Base-by-base conservation (phyloP, 345 rosid species). In the Euclidium syriacum region DNA sequence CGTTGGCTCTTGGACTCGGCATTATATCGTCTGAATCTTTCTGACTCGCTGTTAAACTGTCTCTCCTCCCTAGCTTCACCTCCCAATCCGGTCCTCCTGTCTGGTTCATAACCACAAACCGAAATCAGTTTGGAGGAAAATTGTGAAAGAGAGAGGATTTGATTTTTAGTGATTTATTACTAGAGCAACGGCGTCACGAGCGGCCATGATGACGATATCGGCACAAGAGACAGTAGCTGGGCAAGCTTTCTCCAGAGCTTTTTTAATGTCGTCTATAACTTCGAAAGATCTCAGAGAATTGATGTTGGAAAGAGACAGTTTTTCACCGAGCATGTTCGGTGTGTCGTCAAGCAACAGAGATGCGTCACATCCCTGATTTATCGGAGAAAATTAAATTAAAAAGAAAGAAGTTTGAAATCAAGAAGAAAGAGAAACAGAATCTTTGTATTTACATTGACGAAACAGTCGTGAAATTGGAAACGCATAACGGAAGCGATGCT, bases 401-500 rank as follows among this genome's bases (percentile, higher is more conserved):
- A 3, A 43, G 26, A 6, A 62, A 15, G 34, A 61, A 43, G 6
- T 4, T 5, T 1, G 15, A 23, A 33, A 8, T 19, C 41, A 32
- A 46, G 7, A 46, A 60, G 54, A 44, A 7, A 51, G 18, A 25
- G 53, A 48, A 30, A 46, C 26, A 59, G 50, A 58, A n/a, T 12
- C 22, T 19, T 15, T 56, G 23, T 19, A 17, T 52, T 72, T 79
- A 91, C 98, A 65, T 91, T 88, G 26, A 91, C 98, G 42, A 91
- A 85, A 78, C 98, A 91, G 68, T 91, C 98, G 18, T 91, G 98
- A 81, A 91, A 88, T 26, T 91, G 98, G 67, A 91, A 83, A 18
- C 96, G 95, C 98, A 92, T 89, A 51, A 92, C 94, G 0, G 98
- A 92, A 61, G 98, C 95, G 0, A 72, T 81, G 44, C 95, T 85